Conservation (phyloP, 2,329 filamentous ascomycete species). For the Mycosphaerelloides madeirae region DNA sequence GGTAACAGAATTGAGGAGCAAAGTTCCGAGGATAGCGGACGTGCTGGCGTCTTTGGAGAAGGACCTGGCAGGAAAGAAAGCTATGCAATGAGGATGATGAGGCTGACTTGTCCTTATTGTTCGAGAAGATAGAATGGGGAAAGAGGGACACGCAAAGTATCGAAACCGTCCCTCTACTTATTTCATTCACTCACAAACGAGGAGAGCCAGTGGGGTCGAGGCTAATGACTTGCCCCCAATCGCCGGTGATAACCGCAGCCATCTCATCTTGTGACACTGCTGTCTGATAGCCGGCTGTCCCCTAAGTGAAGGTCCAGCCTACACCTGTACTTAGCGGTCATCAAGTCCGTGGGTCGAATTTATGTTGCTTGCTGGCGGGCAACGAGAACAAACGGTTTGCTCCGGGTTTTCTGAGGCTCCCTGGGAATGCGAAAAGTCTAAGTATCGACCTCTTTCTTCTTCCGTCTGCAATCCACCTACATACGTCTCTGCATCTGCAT, state of each 20-base stretch:
- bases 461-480: neutral
- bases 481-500: neutral
- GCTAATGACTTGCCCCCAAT: neutral
- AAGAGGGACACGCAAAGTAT: no score
- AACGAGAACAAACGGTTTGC: neutral
- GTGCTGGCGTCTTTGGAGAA: no score
- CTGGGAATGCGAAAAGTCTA: constrained; percentile 13
- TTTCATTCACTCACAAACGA: neutral
- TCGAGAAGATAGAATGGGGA: no score
- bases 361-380: neutral
- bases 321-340: constrained; percentile 5
- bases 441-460: neutral
- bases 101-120: no score
- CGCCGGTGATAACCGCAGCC: neutral
- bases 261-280: no score
- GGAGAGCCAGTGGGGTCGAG: neutral
- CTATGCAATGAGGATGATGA: no score
- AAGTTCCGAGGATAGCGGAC: no score
- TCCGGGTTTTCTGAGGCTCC: neutral
- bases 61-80: no score
- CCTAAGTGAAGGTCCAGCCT: constrained; percentile 16
- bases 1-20: no score
- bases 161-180: no score
- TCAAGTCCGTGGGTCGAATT: neutral
- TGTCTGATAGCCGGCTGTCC: neutral